phyloP scores from a whole-genome alignment of 2,329 filamentous ascomycete species.

The Xylaria sp. region DNA sequence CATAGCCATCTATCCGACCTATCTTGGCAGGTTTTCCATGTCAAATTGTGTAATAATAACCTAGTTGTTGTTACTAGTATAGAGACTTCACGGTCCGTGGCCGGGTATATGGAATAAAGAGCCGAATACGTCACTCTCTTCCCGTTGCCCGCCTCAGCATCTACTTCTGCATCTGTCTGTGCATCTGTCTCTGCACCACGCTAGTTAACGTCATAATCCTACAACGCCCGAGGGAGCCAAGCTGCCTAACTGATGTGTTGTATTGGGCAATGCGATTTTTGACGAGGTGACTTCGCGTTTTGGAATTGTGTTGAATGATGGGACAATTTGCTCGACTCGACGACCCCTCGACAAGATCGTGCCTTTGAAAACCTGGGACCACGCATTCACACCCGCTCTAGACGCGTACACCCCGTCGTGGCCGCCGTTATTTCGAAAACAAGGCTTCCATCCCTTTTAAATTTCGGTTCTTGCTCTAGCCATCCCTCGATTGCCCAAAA shows the following conservation, averaged over 20 bases:
- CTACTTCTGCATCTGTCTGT: background rate
- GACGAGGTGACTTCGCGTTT: background rate
- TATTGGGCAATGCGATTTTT: background rate
- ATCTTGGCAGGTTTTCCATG: background rate
- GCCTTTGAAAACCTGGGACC: background rate
- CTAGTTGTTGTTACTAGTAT: background rate
- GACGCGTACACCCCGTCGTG: background rate
- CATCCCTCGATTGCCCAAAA: background rate
- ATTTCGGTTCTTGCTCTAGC: conserved; percentile 13
- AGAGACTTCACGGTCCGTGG: background rate
- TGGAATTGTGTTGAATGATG: background rate
- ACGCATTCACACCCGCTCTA: background rate
- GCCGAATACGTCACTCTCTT: conserved; percentile 30
- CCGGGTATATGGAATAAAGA: background rate
- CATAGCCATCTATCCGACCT: background rate
- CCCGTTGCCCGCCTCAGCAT: conserved; percentile 1
- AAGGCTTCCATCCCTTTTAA: background rate
- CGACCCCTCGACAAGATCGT: background rate
- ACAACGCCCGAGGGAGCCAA: background rate
- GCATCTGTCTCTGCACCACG: background rate
- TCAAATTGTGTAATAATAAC: background rate
- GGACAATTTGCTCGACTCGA: background rate
- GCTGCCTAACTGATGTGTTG: background rate
- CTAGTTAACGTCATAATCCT: background rate
- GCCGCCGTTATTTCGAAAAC: background rate